These are phyloP conservation scores for Arthrinium phaeospermum DNA, from an alignment of 2,329 filamentous ascomycete genomes.

Conservation along the genomic window DNA sequence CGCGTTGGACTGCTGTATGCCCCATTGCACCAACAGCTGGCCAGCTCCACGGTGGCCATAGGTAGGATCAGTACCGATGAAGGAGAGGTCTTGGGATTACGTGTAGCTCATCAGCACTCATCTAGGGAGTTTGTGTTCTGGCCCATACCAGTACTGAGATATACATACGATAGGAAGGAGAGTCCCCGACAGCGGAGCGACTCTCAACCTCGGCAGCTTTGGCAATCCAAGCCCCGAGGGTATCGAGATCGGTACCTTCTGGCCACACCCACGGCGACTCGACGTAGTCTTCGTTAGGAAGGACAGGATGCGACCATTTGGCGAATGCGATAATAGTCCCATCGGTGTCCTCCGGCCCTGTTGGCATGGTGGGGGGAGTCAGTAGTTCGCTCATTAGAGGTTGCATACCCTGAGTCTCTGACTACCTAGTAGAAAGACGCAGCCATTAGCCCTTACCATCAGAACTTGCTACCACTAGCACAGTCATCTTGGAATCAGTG, in stretches of 20 bases:
- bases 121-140: background rate
- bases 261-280: conserved; percentile 36
- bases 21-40: conserved; percentile 32
- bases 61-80: conserved; percentile 33
- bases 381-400: background rate
- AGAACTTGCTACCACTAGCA: conserved; percentile 30
- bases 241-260: conserved; percentile 28
- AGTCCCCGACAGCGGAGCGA: conserved; percentile 24
- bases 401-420: background rate
- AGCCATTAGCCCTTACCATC: background rate
- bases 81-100: conserved; percentile 29
- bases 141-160: background rate
- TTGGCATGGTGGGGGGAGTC: background rate
- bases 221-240: conserved; percentile 28
- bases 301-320: conserved; percentile 33
- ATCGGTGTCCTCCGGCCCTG: background rate
- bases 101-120: background rate
- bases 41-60: conserved; percentile 31
- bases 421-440: background rate
- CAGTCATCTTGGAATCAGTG: conserved; percentile 29
- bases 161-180: conserved; percentile 33
- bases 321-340: conserved; percentile 30
- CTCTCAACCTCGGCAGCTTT: conserved; percentile 27
- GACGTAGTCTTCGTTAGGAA: conserved; percentile 24
- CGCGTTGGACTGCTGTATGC: conserved; percentile 27